phyloP scores from a whole-genome alignment of 23 red algal genomes.

The Gracilaria domingensis region DNA sequence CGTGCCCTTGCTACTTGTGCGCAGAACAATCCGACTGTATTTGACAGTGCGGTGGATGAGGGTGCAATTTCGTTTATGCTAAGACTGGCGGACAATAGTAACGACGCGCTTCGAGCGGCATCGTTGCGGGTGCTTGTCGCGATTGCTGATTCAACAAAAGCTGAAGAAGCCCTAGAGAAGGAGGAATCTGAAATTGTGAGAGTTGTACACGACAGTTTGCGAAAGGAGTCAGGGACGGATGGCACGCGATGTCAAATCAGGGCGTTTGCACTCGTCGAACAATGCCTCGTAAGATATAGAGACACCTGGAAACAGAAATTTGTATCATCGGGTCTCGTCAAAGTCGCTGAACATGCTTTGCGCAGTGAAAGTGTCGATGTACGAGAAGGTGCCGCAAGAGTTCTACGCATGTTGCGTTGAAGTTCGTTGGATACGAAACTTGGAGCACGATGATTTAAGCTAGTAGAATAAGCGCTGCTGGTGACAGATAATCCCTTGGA shows the following conservation, averaged over 20 bases:
- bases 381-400: slow-evolving; percentile 47
- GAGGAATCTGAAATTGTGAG: slow-evolving; percentile 19
- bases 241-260: slow-evolving; percentile 44
- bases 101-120: slow-evolving; percentile 47
- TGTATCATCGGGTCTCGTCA: slow-evolving; percentile 18
- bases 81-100: slow-evolving; percentile 22
- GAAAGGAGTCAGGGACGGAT: slow-evolving; percentile 21
- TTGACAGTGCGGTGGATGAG: slow-evolving; percentile 51
- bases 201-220: slow-evolving; percentile 26
- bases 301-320: slow-evolving; percentile 10
- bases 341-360: slow-evolving; percentile 18
- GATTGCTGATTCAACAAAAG: slow-evolving; percentile 17
- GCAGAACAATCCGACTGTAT: slow-evolving; percentile 62
- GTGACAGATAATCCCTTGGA: background rate
- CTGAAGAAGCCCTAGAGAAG: slow-evolving; percentile 11
- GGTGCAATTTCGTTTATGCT: slow-evolving; percentile 25
- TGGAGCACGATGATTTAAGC: slow-evolving; percentile 1
- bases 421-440: background rate
- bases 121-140: slow-evolving; percentile 53
- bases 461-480: slow-evolving; percentile 12
- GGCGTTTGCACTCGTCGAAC: slow-evolving; percentile 49
- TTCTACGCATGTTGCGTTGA: slow-evolving; percentile 42
- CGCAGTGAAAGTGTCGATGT: slow-evolving; percentile 38
- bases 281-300: background rate
- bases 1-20: slow-evolving; percentile 55